Evolutionary conservation across 768 basidiomycete species (phyloP).

Genomic region (Cytidiella melzeri): DNA sequence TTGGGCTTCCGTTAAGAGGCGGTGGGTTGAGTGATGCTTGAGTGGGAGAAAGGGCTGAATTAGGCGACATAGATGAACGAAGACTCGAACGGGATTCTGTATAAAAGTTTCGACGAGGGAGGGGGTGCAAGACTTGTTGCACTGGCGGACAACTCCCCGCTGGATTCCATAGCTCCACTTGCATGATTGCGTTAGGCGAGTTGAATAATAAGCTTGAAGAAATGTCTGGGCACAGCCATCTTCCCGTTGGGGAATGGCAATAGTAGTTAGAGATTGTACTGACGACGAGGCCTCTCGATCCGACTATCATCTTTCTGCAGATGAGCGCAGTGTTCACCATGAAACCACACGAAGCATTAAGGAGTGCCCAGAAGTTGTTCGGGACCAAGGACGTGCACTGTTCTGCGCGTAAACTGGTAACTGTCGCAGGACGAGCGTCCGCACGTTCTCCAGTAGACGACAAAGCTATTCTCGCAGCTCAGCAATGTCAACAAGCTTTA

Average conservation of each 20-base stretch:
- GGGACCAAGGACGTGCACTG: constrained; percentile 71
- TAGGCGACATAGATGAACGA: no score
- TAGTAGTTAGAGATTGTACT: constrained; percentile 22
- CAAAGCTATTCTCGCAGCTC: constrained; percentile 63
- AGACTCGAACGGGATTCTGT: constrained; percentile 70
- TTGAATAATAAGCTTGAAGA: constrained; percentile 90
- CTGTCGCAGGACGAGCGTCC: constrained; percentile 74
- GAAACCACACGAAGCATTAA: constrained; percentile 93
- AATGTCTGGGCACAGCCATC: no score
- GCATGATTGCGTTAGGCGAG: constrained; percentile 51
- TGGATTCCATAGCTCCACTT: constrained; percentile 94
- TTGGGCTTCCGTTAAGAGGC: no score
- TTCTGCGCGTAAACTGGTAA: constrained; percentile 72
- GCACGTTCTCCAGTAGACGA: constrained; percentile 79
- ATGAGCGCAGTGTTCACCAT: constrained; percentile 84
- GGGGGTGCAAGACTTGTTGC: constrained; percentile 68
- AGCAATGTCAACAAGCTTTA: constrained; percentile 34
- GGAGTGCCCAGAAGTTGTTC: constrained; percentile 66
- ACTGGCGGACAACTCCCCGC: constrained; percentile 60
- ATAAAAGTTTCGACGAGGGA: constrained; percentile 80
- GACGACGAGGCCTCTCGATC: constrained; percentile 74
- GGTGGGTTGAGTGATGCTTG: no score
- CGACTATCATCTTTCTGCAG: constrained; percentile 90
- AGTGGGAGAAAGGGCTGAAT: constrained; percentile 15
- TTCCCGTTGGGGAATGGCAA: no score